phyloP scores from a whole-genome alignment of 441 rosid species.

The Euphorbia corollata region DNA sequence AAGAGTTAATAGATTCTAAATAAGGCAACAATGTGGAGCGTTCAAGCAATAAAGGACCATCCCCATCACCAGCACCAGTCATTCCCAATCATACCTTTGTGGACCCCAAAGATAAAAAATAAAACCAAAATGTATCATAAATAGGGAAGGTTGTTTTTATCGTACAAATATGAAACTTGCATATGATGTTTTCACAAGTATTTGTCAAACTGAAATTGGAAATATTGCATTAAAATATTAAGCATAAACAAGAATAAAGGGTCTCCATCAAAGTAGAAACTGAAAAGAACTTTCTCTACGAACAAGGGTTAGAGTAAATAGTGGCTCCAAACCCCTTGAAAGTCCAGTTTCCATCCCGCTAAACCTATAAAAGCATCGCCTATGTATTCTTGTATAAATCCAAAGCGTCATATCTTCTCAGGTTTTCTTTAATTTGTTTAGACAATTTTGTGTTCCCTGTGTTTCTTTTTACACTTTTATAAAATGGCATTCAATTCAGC shows the following conservation, averaged over 20 bases:
- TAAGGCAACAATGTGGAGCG: not conserved
- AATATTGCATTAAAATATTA: not conserved
- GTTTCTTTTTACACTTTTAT: not conserved
- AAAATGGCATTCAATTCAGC: not conserved
- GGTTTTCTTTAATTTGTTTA: constrained; percentile 1
- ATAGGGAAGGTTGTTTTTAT: not conserved
- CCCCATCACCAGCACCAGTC: not conserved
- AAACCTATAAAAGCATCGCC: not conserved
- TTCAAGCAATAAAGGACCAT: not conserved
- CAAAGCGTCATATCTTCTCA: not conserved
- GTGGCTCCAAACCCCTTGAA: not conserved
- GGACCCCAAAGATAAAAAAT: not conserved
- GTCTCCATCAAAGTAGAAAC: not conserved
- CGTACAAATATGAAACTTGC: not conserved
- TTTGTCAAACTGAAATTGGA: not conserved
- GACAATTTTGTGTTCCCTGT: not conserved
- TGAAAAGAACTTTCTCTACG: not conserved
- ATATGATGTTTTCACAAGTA: not conserved
- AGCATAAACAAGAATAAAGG: not conserved
- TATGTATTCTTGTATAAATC: not conserved
- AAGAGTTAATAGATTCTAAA: not conserved
- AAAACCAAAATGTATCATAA: not conserved
- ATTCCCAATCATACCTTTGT: not conserved
- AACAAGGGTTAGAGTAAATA: not conserved
- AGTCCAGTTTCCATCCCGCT: not conserved